Conservation (phyloP, 2,329 filamentous ascomycete species). For the Monosporascus sp. region DNA sequence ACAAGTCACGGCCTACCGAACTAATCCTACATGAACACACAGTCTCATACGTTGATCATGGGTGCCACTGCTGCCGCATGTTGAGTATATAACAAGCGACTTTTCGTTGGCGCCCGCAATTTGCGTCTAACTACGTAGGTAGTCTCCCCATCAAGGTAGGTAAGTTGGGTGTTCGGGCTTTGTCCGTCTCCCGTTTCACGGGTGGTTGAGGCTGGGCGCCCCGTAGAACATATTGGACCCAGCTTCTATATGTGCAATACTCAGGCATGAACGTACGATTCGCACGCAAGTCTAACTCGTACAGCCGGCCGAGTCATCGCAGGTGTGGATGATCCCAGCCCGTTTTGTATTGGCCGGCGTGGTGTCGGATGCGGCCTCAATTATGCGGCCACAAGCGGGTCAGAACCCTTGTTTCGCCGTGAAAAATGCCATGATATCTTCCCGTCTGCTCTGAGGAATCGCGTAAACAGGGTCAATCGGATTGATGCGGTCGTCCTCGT, state of each 20-base stretch:
- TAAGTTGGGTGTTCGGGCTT: not conserved
- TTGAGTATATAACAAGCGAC: not conserved
- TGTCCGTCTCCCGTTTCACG: not conserved
- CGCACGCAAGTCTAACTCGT: not conserved
- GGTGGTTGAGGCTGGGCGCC: not conserved
- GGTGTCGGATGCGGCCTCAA: slow-evolving; percentile 24
- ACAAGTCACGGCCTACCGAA: not conserved
- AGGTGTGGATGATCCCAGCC: slow-evolving; percentile 16
- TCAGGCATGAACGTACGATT: not conserved
- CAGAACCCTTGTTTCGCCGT: slow-evolving; percentile 53
- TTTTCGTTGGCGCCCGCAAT: not conserved
- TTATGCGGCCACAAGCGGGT: slow-evolving; percentile 30
- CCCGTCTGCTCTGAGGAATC: slow-evolving; percentile 67
- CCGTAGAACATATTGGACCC: not conserved
- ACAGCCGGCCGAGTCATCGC: slow-evolving; percentile 10
- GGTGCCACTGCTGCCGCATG: not conserved
- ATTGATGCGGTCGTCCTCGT: slow-evolving; percentile 63
- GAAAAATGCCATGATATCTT: slow-evolving; percentile 62
- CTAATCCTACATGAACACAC: not conserved
- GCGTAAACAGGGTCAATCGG: slow-evolving; percentile 81
- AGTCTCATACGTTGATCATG: not conserved
- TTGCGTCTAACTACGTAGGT: not conserved
- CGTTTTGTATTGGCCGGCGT: slow-evolving; percentile 25
- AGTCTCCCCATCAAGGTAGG: not conserved
- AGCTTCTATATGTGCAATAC: not conserved